These are phyloP conservation scores for Leishmania lainsoni DNA, from an alignment of 208 protist species.

Conservation along the genomic window DNA sequence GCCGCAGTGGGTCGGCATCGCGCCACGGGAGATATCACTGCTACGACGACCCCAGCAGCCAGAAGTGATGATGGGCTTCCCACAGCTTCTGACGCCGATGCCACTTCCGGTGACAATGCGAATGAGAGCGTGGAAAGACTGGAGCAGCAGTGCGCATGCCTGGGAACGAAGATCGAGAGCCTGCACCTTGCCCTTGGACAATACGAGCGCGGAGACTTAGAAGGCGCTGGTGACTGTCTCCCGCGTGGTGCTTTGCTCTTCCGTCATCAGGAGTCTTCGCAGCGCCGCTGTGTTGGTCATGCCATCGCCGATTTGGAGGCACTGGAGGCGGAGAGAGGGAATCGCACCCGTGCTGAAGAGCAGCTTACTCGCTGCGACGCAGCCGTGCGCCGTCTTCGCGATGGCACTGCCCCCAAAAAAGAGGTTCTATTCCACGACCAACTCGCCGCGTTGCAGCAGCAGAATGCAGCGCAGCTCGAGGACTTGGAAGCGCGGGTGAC, in stretches of 20 bases:
- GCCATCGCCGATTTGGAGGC: neutral
- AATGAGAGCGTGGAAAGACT: constrained; percentile 6
- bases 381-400: constrained; percentile 8
- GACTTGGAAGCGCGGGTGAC: constrained; percentile 20
- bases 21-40: neutral
- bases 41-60: neutral
- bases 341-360: constrained; percentile 12
- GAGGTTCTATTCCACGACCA: constrained; percentile 6
- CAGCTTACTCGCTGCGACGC: constrained; percentile 19
- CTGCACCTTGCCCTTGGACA: constrained; percentile 8
- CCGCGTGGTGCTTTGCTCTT: neutral
- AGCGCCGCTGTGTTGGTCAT: neutral
- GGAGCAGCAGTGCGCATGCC: constrained; percentile 15
- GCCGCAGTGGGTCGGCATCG: neutral
- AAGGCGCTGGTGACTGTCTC: neutral
- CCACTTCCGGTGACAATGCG: neutral
- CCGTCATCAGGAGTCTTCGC: neutral
- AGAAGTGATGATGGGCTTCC: neutral
- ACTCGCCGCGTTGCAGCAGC: constrained; percentile 18
- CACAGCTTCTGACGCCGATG: neutral
- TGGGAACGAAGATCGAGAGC: constrained; percentile 5
- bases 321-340: neutral
- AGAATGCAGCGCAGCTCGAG: constrained; percentile 33
- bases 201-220: neutral
- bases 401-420: constrained; percentile 1